Percentiles rank a stretch among this genome's conserved stretches.
These are phyloP conservation scores for Arxiozyma bovina DNA, from an alignment of 1,139 yeast genomes.

Conservation along the genomic window DNA sequence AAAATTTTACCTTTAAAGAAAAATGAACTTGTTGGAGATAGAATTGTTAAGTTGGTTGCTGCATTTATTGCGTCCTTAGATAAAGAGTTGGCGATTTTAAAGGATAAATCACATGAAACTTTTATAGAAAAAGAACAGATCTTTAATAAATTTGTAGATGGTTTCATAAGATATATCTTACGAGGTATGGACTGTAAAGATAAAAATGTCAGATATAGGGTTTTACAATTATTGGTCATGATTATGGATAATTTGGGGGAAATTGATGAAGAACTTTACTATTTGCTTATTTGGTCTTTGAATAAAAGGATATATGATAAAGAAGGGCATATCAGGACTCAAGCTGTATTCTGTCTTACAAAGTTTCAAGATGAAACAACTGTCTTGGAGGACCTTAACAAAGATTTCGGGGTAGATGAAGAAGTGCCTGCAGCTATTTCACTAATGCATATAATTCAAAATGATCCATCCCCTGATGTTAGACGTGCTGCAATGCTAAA, in stretches of 20 bases:
- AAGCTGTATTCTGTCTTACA: conserved; percentile 74
- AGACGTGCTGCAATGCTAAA: conserved; percentile 76
- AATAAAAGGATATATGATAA: conserved; percentile 63
- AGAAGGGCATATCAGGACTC: conserved; percentile 70
- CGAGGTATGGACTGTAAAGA: conserved; percentile 74
- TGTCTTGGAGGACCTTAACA: conserved; percentile 17
- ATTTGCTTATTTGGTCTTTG: conserved; percentile 52
- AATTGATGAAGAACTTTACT: conserved; percentile 64
- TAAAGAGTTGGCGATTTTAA: conserved; percentile 31
- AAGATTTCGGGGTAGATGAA: conserved; percentile 31
- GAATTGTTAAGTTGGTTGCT: conserved; percentile 66
- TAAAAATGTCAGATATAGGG: conserved; percentile 69
- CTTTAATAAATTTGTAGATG: conserved; percentile 47
- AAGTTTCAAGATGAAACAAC: conserved; percentile 52
- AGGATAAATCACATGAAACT: conserved; percentile 28
- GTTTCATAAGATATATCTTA: conserved; percentile 54
- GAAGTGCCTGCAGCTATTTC: conserved; percentile 42
- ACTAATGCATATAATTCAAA: conserved; percentile 49
- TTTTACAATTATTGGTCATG: conserved; percentile 68
- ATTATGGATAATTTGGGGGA: conserved; percentile 67
- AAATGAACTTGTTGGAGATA: conserved; percentile 65
- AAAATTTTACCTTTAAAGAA: conserved; percentile 60
- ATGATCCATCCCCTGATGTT: conserved; percentile 83
- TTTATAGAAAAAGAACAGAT: conserved; percentile 35
- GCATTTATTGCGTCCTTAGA: conserved; percentile 44